Conservation (phyloP, 768 basidiomycete species). For the Goffeauzyma gilvescens region DNA sequence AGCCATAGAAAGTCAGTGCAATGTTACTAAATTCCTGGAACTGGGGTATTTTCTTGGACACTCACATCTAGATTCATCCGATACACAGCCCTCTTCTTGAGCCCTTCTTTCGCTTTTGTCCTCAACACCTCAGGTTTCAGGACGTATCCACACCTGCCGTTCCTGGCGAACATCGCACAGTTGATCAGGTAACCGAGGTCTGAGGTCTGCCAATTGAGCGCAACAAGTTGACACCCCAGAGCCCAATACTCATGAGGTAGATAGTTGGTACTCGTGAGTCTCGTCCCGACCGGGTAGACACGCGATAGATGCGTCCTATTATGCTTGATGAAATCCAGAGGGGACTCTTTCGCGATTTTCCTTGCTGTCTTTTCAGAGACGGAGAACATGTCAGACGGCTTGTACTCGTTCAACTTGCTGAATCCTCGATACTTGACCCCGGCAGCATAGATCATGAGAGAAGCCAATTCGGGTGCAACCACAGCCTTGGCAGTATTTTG, state of each 20-base stretch:
- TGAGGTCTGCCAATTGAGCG: slow-evolving; percentile 95
- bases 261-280: slow-evolving; percentile 70
- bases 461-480: slow-evolving; percentile 48
- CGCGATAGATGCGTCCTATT: slow-evolving; percentile 62
- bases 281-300: slow-evolving; percentile 65
- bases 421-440: slow-evolving; percentile 87
- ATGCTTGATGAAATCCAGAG: slow-evolving; percentile 54
- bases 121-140: slow-evolving; percentile 68
- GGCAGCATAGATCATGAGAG: slow-evolving; percentile 76
- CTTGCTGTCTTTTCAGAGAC: slow-evolving; percentile 67
- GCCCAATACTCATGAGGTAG: slow-evolving; percentile 79
- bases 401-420: slow-evolving; percentile 67
- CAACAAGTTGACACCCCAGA: slow-evolving; percentile 70
- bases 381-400: slow-evolving; percentile 75
- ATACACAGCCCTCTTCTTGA: slow-evolving; percentile 42
- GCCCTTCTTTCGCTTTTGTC: slow-evolving; percentile 43
- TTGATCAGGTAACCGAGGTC: slow-evolving; percentile 84
- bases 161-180: slow-evolving; percentile 83
- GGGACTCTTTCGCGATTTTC: slow-evolving; percentile 46
- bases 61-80: slow-evolving; percentile 47
- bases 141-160: slow-evolving; percentile 73
- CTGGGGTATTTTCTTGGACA: not conserved
- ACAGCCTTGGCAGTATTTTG: too few species aligned
- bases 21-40: not conserved
- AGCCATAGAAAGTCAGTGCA: not conserved